Evolutionary conservation across 306 rosid genomes (phyloP), one percentile per base, ranked within the genome.

Genomic region (Canavalia ensiformis): DNA sequence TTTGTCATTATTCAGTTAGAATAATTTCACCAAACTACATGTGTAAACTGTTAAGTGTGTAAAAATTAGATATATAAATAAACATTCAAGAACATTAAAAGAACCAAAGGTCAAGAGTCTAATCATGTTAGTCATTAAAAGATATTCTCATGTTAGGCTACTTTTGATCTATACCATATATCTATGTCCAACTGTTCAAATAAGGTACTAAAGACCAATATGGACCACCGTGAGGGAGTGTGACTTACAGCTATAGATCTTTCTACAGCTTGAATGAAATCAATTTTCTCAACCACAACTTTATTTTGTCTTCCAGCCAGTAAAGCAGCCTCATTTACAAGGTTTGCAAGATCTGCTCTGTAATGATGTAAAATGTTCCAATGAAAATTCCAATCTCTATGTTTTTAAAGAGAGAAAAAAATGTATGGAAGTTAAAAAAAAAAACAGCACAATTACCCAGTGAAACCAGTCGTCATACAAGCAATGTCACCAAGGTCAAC

Each of bases 331-430:
- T 94, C 98, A 81, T 94, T 94, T 72, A 91, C 98, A 58, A 94
- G 82, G 90, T 94, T 94, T 70, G 98, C 98, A n/a, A 94, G 98
- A 88, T 94, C 98, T 4, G 98, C 97, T 87, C 98, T 94, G 92
- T 65, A 85, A 72, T 52, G 11, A 67, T 46, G 41, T 54, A 85
- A 74, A 9, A 54, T 37, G 68, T 39, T 54, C 56, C 68, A 6
- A 75, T 70, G 30, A 70, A 75, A 74, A 74, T 72, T 82, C 74
- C 33, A 7, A 42, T 10, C 42, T 69, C 33, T 63, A 45, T 31
- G 42, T 12, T 74, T 75, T 79, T 42, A 10, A 68, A 51, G 54
- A 44, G 4, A 75, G 68, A 76, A 45, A 47, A 60, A 65, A 67
- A 31, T 25, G 2, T 4, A 44, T n/a, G 31, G 34, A 50, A 50